phyloP scores from a whole-genome alignment of 2,329 filamentous ascomycete genomes.

The Pestalotiopsis sp. region DNA sequence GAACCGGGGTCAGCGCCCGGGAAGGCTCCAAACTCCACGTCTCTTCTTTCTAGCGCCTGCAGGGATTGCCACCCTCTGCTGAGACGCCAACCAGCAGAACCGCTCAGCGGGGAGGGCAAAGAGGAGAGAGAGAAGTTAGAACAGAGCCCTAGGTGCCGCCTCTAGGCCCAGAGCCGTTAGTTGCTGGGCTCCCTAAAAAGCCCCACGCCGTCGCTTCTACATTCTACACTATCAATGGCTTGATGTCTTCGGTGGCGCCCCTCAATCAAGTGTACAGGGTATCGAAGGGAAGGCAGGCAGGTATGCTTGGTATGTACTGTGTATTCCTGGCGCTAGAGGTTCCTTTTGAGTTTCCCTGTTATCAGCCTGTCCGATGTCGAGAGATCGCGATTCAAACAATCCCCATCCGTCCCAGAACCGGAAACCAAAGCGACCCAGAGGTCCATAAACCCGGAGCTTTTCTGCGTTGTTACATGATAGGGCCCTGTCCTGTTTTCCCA shows the following conservation, averaged over 20 bases:
- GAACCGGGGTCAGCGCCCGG: constrained; percentile 1
- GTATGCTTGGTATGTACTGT: no score
- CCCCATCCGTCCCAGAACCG: constrained; percentile 1
- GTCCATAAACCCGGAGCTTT: neutral
- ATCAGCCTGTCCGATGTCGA: neutral
- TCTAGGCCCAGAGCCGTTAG: constrained; percentile 1
- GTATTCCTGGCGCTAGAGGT: neutral
- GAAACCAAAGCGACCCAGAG: neutral
- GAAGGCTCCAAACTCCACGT: neutral
- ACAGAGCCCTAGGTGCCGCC: neutral
- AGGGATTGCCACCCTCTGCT: neutral
- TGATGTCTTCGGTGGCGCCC: neutral
- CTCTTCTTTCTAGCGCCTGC: neutral
- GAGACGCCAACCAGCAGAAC: neutral
- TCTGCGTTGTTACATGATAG: neutral
- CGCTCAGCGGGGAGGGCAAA: neutral
- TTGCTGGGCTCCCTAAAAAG: neutral
- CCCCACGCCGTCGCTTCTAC: neutral
- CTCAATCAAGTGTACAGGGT: neutral
- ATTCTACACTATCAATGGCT: no score
- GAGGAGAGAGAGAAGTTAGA: neutral
- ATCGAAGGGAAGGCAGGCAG: no score
- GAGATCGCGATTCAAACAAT: constrained; percentile 2
- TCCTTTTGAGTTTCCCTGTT: constrained; percentile 1
- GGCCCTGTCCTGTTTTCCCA: neutral